Evolutionary conservation across 306 rosid genomes (phyloP).

Genomic region (Luffa aegyptiaca): DNA sequence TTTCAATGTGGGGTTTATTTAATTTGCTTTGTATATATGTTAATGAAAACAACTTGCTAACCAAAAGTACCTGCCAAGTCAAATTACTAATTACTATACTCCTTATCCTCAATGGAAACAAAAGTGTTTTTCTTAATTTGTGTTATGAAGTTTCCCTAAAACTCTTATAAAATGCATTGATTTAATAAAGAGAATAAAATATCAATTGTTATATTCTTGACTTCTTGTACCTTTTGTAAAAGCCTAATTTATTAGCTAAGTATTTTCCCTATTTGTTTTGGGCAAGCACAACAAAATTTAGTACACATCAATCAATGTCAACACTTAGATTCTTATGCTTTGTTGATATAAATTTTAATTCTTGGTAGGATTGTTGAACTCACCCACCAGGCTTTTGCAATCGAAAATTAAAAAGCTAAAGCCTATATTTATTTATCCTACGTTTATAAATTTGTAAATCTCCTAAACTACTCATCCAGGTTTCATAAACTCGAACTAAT

Average conservation of each 20-base stretch:
- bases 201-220: not conserved
- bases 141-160: not conserved
- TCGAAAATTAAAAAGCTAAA: not conserved
- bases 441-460: not conserved
- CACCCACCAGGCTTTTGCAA: not conserved
- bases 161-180: not conserved
- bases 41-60: no score
- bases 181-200: not conserved
- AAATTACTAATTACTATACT: no score
- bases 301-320: conserved; percentile 1
- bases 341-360: not conserved
- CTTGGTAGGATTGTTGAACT: not conserved
- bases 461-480: not conserved
- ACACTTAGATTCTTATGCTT: not conserved
- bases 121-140: no score
- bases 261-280: not conserved
- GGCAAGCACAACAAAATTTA: not conserved
- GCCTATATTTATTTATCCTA: not conserved
- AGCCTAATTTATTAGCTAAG: not conserved
- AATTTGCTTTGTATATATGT: no score
- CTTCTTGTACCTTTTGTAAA: not conserved
- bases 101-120: no score
- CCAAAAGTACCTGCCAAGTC: no score
- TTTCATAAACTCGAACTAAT: not conserved
- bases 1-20: no score